These are phyloP conservation scores for Multifurca ochricompacta DNA, from an alignment of 768 basidiomycete species.

Conservation along the genomic window DNA sequence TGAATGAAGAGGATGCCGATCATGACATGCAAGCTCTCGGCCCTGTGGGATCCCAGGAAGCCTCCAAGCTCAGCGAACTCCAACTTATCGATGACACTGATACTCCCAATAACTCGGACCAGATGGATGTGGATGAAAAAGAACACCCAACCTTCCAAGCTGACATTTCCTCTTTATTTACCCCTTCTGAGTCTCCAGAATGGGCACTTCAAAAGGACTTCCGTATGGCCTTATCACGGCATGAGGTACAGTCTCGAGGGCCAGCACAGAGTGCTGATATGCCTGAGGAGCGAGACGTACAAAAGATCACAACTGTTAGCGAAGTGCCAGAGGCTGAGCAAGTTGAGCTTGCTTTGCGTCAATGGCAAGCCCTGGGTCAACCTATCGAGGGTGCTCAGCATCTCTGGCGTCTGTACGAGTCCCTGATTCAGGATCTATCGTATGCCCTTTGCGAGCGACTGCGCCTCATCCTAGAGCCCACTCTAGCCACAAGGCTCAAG, in stretches of 20 bases:
- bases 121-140: conserved; percentile 46
- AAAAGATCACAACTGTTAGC: conserved; percentile 24
- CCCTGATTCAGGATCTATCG: conserved; percentile 84
- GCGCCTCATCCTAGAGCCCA: conserved; percentile 92
- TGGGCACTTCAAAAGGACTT: conserved; percentile 27
- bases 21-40: conserved; percentile 86
- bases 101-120: conserved; percentile 24
- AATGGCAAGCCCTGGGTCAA: conserved; percentile 57
- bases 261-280: conserved; percentile 22
- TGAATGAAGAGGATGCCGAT: conserved; percentile 57
- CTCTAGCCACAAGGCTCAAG: conserved; percentile 84
- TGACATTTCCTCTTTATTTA: conserved; percentile 23
- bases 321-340: conserved; percentile 25
- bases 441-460: conserved; percentile 93
- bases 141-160: conserved; percentile 16
- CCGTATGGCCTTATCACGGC: conserved; percentile 42
- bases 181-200: conserved; percentile 26
- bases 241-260: conserved; percentile 21
- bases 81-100: conserved; percentile 60
- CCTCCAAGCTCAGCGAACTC: conserved; percentile 73
- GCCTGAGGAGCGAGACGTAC: not conserved
- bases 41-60: conserved; percentile 76
- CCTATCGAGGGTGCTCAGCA: conserved; percentile 50
- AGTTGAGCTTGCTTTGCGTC: conserved; percentile 46
- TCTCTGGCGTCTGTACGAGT: conserved; percentile 90